Evolutionary conservation across 192 early-diverging fungal genomes (phyloP).

Genomic region (Rhizophagus clarus): DNA sequence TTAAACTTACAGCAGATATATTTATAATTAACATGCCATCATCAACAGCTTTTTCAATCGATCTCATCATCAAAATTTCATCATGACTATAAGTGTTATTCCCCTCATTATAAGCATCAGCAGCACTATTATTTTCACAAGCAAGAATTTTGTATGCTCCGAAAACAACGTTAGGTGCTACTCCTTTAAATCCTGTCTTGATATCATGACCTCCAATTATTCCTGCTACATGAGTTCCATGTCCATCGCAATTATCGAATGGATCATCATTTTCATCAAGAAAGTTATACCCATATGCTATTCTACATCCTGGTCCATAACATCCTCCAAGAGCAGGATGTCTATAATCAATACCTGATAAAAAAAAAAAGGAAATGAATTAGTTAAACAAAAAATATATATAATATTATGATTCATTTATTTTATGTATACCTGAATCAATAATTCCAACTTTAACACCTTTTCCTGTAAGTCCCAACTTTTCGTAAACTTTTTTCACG

Average conservation of each 20-base stretch:
- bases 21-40: not conserved
- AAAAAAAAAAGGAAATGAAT: not conserved
- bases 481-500: slow-evolving; percentile 47
- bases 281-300: slow-evolving; percentile 59
- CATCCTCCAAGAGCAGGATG: slow-evolving; percentile 64
- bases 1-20: not conserved
- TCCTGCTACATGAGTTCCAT: slow-evolving; percentile 69
- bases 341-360: slow-evolving; percentile 53
- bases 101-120: slow-evolving; percentile 35
- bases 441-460: slow-evolving; percentile 69
- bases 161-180: slow-evolving; percentile 64
- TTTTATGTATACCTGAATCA: slow-evolving; percentile 54
- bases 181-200: slow-evolving; percentile 50
- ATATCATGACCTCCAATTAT: slow-evolving; percentile 56
- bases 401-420: not conserved
- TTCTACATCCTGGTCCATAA: slow-evolving; percentile 53
- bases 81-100: not conserved
- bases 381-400: not conserved
- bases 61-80: not conserved
- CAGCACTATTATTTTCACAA: slow-evolving; percentile 48
- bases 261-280: slow-evolving; percentile 64
- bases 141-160: slow-evolving; percentile 70
- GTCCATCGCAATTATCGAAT: slow-evolving; percentile 60
- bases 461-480: slow-evolving; percentile 58
- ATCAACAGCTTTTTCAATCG: not conserved